Conservation (phyloP, 305 asterid species). For the Caryopteris hybrid region DNA sequence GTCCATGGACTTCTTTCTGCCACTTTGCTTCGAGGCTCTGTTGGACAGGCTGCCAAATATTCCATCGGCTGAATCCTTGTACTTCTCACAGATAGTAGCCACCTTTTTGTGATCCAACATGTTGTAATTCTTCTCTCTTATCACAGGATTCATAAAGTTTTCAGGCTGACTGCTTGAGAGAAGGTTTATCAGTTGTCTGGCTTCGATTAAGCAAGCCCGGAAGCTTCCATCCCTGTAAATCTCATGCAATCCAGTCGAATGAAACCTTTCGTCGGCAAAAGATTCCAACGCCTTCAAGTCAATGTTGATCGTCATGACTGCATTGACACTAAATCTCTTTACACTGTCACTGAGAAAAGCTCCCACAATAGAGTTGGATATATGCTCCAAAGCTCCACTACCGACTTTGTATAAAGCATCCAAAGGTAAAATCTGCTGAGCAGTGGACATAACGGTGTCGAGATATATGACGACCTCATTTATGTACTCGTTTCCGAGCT, state of each 20-base stretch:
- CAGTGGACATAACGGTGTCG: conserved; percentile 83
- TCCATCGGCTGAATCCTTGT: conserved; percentile 76
- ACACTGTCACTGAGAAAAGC: conserved; percentile 63
- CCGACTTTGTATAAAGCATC: conserved; percentile 89
- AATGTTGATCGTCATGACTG: conserved; percentile 52
- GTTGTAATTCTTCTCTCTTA: conserved; percentile 73
- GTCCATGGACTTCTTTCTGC: conserved; percentile 84
- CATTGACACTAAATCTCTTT: conserved; percentile 76
- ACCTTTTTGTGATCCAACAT: conserved; percentile 81
- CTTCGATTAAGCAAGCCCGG: conserved; percentile 66
- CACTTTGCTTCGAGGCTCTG: conserved; percentile 76
- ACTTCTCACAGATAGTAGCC: conserved; percentile 86
- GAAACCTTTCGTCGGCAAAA: conserved; percentile 85
- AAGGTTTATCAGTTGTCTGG: conserved; percentile 79
- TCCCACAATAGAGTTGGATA: conserved; percentile 64
- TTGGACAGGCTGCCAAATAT: conserved; percentile 86
- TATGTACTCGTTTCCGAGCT: conserved; percentile 63
- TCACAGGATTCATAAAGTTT: conserved; percentile 92
- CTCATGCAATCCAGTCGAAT: conserved; percentile 67
- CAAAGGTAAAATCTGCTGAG: conserved; percentile 83
- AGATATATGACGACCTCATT: conserved; percentile 79
- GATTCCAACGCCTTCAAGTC: conserved; percentile 74
- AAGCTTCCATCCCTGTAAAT: conserved; percentile 77
- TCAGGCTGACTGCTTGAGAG: conserved; percentile 91
- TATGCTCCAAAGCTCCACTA: conserved; percentile 81